These are phyloP conservation scores for Russula compacta DNA, from an alignment of 768 basidiomycete genomes.

Conservation along the genomic window DNA sequence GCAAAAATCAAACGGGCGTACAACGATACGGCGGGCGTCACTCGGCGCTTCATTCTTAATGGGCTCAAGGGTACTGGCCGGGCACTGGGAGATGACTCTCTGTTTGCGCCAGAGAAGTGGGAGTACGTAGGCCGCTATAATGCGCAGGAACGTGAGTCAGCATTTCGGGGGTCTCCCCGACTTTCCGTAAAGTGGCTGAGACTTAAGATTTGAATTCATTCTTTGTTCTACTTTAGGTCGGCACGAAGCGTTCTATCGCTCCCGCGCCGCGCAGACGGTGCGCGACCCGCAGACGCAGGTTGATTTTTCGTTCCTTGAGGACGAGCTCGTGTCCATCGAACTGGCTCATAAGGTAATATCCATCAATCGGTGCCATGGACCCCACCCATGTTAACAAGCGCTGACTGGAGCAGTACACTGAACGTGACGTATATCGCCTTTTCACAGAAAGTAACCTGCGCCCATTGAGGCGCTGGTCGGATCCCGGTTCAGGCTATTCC, in stretches of 20 bases:
- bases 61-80: conserved; percentile 63
- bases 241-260: conserved; percentile 80
- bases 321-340: conserved; percentile 80
- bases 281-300: conserved; percentile 37
- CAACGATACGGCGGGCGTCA: conserved; percentile 69
- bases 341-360: conserved; percentile 70
- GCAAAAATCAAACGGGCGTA: conserved; percentile 77
- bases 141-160: conserved; percentile 37
- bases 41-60: conserved; percentile 77
- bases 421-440: conserved; percentile 53
- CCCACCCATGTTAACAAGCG: neutral
- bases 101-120: conserved; percentile 66
- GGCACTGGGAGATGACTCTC: conserved; percentile 52
- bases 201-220: neutral
- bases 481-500: conserved; percentile 60
- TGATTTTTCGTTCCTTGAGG: conserved; percentile 47
- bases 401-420: conserved; percentile 56
- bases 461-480: conserved; percentile 79
- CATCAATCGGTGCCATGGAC: neutral
- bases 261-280: conserved; percentile 50
- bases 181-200: neutral
- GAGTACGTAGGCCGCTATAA: conserved; percentile 60
- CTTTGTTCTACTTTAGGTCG: conserved; percentile 37
- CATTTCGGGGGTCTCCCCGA: neutral
- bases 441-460: conserved; percentile 74